A percentile compares a stretch with the other conserved stretches of the same genome.
These are phyloP conservation scores for Byssoonygena ceratinophila DNA, from an alignment of 2,329 filamentous ascomycete species.

Conservation along the genomic window DNA sequence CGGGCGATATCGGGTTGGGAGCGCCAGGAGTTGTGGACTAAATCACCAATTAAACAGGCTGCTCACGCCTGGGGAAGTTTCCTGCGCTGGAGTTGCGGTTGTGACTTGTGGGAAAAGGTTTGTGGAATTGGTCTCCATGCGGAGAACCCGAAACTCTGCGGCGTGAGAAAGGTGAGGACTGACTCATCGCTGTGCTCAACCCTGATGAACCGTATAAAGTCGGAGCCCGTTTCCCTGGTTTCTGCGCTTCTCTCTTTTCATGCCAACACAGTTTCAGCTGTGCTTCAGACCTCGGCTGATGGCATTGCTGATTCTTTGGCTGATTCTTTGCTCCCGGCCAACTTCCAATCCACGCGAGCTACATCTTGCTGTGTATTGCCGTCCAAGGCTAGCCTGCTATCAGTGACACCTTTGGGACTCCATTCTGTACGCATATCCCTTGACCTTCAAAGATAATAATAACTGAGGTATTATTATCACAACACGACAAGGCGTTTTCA, in stretches of 20 bases:
- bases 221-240: not conserved
- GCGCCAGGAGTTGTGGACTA: constrained; percentile 1
- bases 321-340: not conserved
- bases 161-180: constrained; percentile 6
- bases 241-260: not conserved
- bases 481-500: not conserved
- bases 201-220: constrained; percentile 1
- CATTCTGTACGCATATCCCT: not conserved
- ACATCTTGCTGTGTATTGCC: too few species aligned
- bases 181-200: constrained; percentile 1
- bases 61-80: not conserved
- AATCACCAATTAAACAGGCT: constrained; percentile 5
- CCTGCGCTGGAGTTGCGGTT: not conserved
- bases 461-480: not conserved
- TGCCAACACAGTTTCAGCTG: constrained; percentile 10
- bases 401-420: too few species aligned
- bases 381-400: too few species aligned
- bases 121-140: constrained; percentile 1
- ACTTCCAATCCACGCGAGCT: too few species aligned
- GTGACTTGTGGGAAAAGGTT: not conserved
- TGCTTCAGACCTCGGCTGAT: constrained; percentile 11
- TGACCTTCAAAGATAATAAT: not conserved
- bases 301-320: not conserved
- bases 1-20: constrained; percentile 10
- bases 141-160: constrained; percentile 10